phyloP scores from a whole-genome alignment of 192 early-diverging fungal genomes.

The Cetraspora pellucida region DNA sequence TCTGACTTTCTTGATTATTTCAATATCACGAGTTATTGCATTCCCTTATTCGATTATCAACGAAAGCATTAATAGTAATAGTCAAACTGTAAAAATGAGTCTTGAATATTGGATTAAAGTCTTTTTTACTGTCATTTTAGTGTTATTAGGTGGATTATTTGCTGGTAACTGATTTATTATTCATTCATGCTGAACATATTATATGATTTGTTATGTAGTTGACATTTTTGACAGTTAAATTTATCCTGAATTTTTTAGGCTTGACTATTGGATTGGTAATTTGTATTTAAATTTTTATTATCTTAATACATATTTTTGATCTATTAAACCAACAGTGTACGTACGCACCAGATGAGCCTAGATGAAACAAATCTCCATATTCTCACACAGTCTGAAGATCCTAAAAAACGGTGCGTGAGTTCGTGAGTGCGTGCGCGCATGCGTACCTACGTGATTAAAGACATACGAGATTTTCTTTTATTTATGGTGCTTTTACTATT shows the following conservation, averaged over 20 bases:
- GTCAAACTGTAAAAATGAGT: no score
- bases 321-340: background rate
- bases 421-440: no score
- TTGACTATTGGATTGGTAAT: slow-evolving; percentile 45
- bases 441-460: background rate
- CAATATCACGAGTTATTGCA: no score
- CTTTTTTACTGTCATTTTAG: slow-evolving; percentile 60
- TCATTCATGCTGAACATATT: background rate
- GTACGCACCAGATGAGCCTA: slow-evolving; percentile 78
- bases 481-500: background rate
- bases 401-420: slow-evolving; percentile 50
- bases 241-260: slow-evolving; percentile 36
- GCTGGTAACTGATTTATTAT: slow-evolving; percentile 51
- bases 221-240: background rate
- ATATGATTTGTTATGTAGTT: background rate
- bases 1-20: no score
- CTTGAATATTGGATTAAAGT: slow-evolving; percentile 49
- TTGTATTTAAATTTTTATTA: no score
- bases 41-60: no score
- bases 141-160: slow-evolving; percentile 75
- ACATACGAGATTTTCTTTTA: background rate
- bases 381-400: slow-evolving; percentile 73
- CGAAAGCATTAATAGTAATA: no score
- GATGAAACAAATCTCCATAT: slow-evolving; percentile 80
- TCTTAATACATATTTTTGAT: no score